phyloP scores from a whole-genome alignment of 768 basidiomycete species.

The Calocybe cyanea region DNA sequence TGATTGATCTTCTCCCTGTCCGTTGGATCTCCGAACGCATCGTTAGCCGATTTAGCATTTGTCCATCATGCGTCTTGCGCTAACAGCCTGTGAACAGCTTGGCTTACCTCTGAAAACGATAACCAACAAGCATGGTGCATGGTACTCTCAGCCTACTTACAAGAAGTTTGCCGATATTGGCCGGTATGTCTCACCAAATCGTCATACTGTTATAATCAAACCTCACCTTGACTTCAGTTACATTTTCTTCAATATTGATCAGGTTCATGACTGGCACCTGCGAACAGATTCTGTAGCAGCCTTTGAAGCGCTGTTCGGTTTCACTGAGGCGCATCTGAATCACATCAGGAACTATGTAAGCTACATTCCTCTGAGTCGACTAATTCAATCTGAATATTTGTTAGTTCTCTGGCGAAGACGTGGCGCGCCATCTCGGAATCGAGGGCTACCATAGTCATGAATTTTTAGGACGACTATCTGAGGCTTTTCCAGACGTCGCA shows the following conservation, averaged over 20 bases:
- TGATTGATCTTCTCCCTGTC: slow-evolving; percentile 59
- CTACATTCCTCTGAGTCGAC: too few species aligned
- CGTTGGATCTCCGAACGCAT: slow-evolving; percentile 58
- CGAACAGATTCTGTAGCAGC: slow-evolving; percentile 34
- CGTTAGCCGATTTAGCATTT: slow-evolving; percentile 34
- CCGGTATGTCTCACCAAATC: slow-evolving; percentile 31
- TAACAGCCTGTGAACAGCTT: slow-evolving; percentile 22
- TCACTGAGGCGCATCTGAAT: slow-evolving; percentile 29
- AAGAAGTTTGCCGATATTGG: slow-evolving; percentile 46
- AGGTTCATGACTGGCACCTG: slow-evolving; percentile 44
- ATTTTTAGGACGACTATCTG: slow-evolving; percentile 29
- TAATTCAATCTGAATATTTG: too few species aligned
- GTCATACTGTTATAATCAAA: too few species aligned
- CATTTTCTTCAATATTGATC: slow-evolving; percentile 40
- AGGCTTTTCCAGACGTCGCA: slow-evolving; percentile 16
- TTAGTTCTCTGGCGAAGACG: slow-evolving; percentile 4
- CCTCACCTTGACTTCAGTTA: slow-evolving; percentile 28
- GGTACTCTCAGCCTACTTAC: slow-evolving; percentile 37
- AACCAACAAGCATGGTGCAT: slow-evolving; percentile 24
- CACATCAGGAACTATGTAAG: slow-evolving; percentile 13
- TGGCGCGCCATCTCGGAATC: slow-evolving; percentile 15
- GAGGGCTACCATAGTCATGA: slow-evolving; percentile 21
- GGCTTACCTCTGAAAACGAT: slow-evolving; percentile 41
- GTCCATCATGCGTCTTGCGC: slow-evolving; percentile 4
- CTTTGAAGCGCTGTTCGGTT: slow-evolving; percentile 24